A percentile compares a stretch with the other conserved stretches of the same genome.
phyloP scores from a whole-genome alignment of 2,329 filamentous ascomycete genomes.

The Periconia sp. region DNA sequence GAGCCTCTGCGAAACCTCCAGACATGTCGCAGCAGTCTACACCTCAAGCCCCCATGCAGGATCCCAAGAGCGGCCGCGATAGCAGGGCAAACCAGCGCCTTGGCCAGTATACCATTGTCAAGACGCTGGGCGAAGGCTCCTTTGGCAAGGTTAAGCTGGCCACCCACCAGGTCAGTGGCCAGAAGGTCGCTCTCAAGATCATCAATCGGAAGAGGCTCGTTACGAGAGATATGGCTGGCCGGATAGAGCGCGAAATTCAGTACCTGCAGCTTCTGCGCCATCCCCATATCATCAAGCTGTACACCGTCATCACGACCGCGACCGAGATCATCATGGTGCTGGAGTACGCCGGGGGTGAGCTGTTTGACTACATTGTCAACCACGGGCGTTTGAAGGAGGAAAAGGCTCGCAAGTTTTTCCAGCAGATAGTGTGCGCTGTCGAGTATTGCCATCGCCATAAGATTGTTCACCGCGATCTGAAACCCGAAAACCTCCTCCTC shows the following conservation, averaged over 20 bases:
- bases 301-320: constrained; percentile 93
- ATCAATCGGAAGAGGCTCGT: constrained; percentile 95
- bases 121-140: constrained; percentile 91
- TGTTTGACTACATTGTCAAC: constrained; percentile 98
- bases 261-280: constrained; percentile 94
- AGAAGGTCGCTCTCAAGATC: constrained; percentile 97
- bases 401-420: constrained; percentile 96
- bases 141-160: constrained; percentile 99
- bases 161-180: constrained; percentile 85
- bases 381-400: constrained; percentile 88
- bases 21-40: constrained; percentile 37
- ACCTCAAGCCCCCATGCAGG: constrained; percentile 23
- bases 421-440: constrained; percentile 97
- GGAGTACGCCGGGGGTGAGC: constrained; percentile 92
- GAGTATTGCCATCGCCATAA: constrained; percentile 99
- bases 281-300: constrained; percentile 99
- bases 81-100: constrained; percentile 77
- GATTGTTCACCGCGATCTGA: constrained; percentile 96
- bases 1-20: constrained; percentile 42
- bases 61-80: constrained; percentile 49
- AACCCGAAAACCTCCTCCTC: constrained; percentile 93
- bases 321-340: constrained; percentile 98
- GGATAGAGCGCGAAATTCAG: constrained; percentile 97
- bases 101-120: constrained; percentile 87
- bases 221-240: constrained; percentile 95